Percentiles rank a stretch among this genome's conserved stretches.
Evolutionary conservation across 208 protist species (phyloP).

Genomic region (Trypanosoma boissoni): DNA sequence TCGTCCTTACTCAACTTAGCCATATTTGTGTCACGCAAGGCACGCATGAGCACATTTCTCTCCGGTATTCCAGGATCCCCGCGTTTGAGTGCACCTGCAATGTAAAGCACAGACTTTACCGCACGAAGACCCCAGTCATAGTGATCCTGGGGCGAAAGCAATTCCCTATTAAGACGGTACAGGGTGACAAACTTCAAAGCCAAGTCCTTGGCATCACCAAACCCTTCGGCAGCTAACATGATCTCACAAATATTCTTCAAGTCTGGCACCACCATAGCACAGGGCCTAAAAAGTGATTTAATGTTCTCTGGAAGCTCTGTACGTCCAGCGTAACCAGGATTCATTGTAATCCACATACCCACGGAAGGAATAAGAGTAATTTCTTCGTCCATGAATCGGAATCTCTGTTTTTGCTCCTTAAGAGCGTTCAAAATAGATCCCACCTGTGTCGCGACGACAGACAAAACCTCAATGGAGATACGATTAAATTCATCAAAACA

Average conservation of each 20-base stretch:
- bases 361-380: constrained; percentile 90
- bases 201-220: constrained; percentile 95
- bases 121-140: constrained; percentile 99
- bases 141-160: constrained; percentile 97
- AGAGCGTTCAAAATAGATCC: constrained; percentile 98
- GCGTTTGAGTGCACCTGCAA: constrained; percentile 96
- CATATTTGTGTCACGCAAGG: constrained; percentile 97
- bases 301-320: constrained; percentile 97
- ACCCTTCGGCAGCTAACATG: constrained; percentile 98
- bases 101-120: constrained; percentile 98
- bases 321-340: constrained; percentile 96
- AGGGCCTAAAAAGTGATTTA: constrained; percentile 96
- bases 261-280: constrained; percentile 98
- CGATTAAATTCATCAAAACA: constrained; percentile 98
- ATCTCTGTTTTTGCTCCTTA: constrained; percentile 92
- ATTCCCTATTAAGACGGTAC: constrained; percentile 95
- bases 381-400: constrained; percentile 96
- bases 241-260: constrained; percentile 99
- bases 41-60: constrained; percentile 96
- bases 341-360: constrained; percentile 98
- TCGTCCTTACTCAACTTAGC: constrained; percentile 98
- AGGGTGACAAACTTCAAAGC: constrained; percentile 98
- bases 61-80: constrained; percentile 94
- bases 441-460: constrained; percentile 98
- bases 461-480: constrained; percentile 97